Evolutionary conservation across 495 filamentous ascomycete species (phyloP), one percentile per base, ranked within the genome.

Genomic region (Aspergillus steynii): DNA sequence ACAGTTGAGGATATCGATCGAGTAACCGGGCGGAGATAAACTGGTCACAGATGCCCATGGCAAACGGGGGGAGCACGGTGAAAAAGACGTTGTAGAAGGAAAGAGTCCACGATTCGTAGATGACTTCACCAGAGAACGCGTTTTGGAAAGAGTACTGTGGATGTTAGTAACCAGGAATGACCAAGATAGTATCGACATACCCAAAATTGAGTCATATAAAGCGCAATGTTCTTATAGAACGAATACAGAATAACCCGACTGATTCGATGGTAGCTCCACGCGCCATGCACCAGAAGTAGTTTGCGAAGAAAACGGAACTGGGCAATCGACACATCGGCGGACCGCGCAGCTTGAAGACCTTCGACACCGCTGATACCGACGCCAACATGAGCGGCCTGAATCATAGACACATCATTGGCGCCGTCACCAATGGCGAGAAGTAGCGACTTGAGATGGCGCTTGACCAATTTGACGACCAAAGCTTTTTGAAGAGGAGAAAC

Each of bases 171-270:
- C 15, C 32, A 29, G 55, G 29, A 56, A 49, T 54, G 50, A 5
- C 34, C 1, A 27, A 20, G 42, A 25, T 12, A 1, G 32, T 15
- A 31, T 20, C 50, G 31, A 76, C 87, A 77, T 78, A 90, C 88
- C 94, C 96, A 99, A 74, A 99, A 99, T 73, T 99, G 96, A 67
- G 96, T 99, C 88, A 98, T 95, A 77, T 97, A 98, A 49, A 99
- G 80, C 3, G 93, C 88, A 65, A 98, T 97, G 77, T 99, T 99
- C 81, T 99, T 99, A 81, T 99, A 99, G 72, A 96, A 99, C 1
- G 95, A 98, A 75, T 97, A 99, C 49, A 99, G 75, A 65, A 99
- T 98, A 34, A 95, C 90, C 72, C 94, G 96, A 82, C 89, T 92
- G 68, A 99, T 91, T 46, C 96, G 91, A 65, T 97, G 93, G 68